phyloP scores from a whole-genome alignment of 75 land plant species.

The Pinus albicaulis region DNA sequence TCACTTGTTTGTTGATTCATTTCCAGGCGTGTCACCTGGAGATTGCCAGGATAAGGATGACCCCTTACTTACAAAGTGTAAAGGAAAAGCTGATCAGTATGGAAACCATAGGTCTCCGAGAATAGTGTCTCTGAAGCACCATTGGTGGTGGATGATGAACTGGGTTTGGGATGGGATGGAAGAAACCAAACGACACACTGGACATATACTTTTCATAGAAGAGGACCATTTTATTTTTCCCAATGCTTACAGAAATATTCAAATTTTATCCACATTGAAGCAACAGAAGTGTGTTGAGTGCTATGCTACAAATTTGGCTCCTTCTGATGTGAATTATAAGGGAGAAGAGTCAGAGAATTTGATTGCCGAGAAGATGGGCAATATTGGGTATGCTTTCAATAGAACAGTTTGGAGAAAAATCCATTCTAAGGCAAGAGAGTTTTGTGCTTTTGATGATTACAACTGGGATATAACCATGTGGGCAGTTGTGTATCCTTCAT shows the following conservation, averaged over 20 bases:
- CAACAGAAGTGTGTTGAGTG: conserved; percentile 74
- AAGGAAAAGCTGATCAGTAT: conserved; percentile 89
- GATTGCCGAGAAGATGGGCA: conserved; percentile 90
- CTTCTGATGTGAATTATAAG: conserved; percentile 75
- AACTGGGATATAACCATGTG: conserved; percentile 99
- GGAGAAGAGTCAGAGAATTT: conserved; percentile 64
- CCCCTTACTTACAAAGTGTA: conserved; percentile 37
- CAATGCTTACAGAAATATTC: conserved; percentile 87
- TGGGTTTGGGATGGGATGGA: conserved; percentile 96
- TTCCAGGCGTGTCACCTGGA: conserved; percentile 72
- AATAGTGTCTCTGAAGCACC: conserved; percentile 96
- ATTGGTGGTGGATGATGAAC: conserved; percentile 99
- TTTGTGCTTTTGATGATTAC: conserved; percentile 94
- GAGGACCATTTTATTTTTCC: conserved; percentile 95
- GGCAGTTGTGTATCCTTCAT: conserved; percentile 88
- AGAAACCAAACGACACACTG: conserved; percentile 53
- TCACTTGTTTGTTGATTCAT: conserved; percentile 69
- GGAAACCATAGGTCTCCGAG: conserved; percentile 87
- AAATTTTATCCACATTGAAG: conserved; percentile 55
- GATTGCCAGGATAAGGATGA: conserved; percentile 80
- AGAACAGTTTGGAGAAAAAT: conserved; percentile 89
- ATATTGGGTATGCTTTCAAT: conserved; percentile 94
- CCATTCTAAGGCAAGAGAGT: conserved; percentile 66
- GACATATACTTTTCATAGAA: conserved; percentile 91
- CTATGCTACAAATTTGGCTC: conserved; percentile 87